Evolutionary conservation across 2,329 filamentous ascomycete genomes (phyloP), one percentile per base, ranked within the genome.

Genomic region (Claviceps humidiphila): DNA sequence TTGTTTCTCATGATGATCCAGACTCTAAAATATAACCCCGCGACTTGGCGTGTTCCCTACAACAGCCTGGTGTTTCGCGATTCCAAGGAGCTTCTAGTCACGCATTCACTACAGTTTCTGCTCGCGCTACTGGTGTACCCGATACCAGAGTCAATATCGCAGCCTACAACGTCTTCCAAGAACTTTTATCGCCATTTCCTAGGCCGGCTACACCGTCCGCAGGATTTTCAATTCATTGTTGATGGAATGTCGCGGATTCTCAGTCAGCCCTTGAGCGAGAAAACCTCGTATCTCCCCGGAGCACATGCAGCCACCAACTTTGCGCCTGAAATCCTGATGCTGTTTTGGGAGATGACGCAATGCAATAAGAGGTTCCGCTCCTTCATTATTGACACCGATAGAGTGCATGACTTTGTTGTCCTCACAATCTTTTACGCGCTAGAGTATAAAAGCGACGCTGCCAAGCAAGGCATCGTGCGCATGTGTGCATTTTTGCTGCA

Each of bases 401-500:
- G 91, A 51, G 88, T 87, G 0, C 88, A 96, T 62, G 93, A 98
- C 65, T 96, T 97, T 67, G 77, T 96, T 50, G 81, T 97, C 13
- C 74, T 97, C 20, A 82, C 94, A 42, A 72, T 97, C 3, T 98
- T 94, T 69, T 96, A 97, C 65, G 89, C 90, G 4, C 81, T 95
- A 47, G 89, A 95, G 64, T 86, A 93, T 66, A 89, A 89, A 63
- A 80, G 82, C 43, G 91, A 97, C 62, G 73, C 85, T 20, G 82
- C 89, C 1, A 94, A 91, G 65, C 90, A 96, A 66, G 93, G 93
- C 1, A 77, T 96, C 1, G 88, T 97, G 26, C 81, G 93, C 52
- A 96, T 97, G 89, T 96, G 93, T 67, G 84, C 94, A n/a, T 97
- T 98, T 66, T 77, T 97, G 44, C 71, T 98, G 42, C 93, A 98